Conservation (phyloP, 164 flowering plant species). For the Houttuynia cordata region DNA sequence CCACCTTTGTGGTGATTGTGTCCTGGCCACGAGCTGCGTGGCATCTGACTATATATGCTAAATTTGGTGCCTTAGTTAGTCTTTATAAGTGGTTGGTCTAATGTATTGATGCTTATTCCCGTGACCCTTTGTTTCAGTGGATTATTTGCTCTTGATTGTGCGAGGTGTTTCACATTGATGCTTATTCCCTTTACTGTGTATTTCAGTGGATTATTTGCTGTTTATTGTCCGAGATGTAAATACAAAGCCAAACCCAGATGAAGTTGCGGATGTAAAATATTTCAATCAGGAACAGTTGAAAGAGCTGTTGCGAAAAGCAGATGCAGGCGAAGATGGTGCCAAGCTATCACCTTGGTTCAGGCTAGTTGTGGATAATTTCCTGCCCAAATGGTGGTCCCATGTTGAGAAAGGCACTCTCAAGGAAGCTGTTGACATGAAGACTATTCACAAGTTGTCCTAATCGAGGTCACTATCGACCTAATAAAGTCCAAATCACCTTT, state of each 20-base stretch:
- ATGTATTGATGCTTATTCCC: too few relatives aligned
- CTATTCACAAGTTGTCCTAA: constrained; percentile 58
- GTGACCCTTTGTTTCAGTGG: too few relatives aligned
- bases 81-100: too few relatives aligned
- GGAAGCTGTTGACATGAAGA: constrained; percentile 73
- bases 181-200: constrained; percentile 1
- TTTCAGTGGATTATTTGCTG: constrained; percentile 87
- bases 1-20: too few relatives aligned
- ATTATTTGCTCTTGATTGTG: too few relatives aligned
- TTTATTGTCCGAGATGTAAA: constrained; percentile 84
- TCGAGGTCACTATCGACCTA: not conserved
- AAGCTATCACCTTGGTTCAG: constrained; percentile 97
- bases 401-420: constrained; percentile 62
- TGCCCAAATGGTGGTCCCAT: constrained; percentile 95
- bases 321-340: constrained; percentile 82
- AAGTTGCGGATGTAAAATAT: constrained; percentile 72
- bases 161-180: too few relatives aligned
- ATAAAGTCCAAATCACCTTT: not conserved
- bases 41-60: too few relatives aligned
- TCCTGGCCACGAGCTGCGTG: too few relatives aligned
- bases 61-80: too few relatives aligned
- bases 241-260: constrained; percentile 77
- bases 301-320: constrained; percentile 78
- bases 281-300: constrained; percentile 65
- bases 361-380: constrained; percentile 78